Evolutionary conservation across 345 rosid genomes (phyloP).

Genomic region (Hypericum androsaemum): DNA sequence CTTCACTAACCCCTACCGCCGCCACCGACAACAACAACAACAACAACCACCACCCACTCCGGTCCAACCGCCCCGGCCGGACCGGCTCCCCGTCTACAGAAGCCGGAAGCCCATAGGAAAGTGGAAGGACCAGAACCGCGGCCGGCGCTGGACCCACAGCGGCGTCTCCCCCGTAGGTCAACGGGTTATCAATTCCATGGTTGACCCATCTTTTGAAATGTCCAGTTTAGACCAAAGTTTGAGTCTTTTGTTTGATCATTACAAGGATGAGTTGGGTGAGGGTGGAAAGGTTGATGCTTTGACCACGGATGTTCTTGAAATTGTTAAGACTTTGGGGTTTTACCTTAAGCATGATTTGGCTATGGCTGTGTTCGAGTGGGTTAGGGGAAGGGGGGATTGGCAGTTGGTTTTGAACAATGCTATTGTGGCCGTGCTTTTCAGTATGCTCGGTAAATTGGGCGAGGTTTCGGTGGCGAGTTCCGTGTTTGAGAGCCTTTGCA

Average conservation of each 20-base stretch:
- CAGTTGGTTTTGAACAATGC: conserved; percentile 37
- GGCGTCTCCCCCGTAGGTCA: conserved; percentile 61
- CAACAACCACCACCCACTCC: conserved; percentile 14
- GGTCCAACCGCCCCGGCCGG: conserved; percentile 11
- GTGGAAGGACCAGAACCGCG: conserved; percentile 56
- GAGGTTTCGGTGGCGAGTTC: conserved; percentile 49
- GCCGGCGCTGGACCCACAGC: conserved; percentile 65
- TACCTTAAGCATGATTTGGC: conserved; percentile 58
- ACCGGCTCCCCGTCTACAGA: conserved; percentile 16
- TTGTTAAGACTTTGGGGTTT: conserved; percentile 72
- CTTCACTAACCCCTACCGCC: conserved; percentile 36
- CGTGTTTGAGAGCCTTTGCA: conserved; percentile 40
- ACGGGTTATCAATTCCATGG: conserved; percentile 40
- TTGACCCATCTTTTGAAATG: conserved; percentile 46
- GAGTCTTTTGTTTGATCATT: conserved; percentile 28
- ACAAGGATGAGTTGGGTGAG: conserved; percentile 20
- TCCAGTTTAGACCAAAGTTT: conserved; percentile 30
- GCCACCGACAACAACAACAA: conserved; percentile 15
- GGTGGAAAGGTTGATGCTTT: conserved; percentile 12
- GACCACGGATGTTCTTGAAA: conserved; percentile 44
- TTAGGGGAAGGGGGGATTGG: conserved; percentile 39
- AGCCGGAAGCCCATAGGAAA: conserved; percentile 54
- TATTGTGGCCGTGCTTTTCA: conserved; percentile 53
- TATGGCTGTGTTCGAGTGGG: conserved; percentile 63
- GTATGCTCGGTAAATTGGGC: conserved; percentile 57